Base-by-base conservation (phyloP, 2,329 filamentous ascomycete genomes). In the Teratosphaeria viscida region DNA sequence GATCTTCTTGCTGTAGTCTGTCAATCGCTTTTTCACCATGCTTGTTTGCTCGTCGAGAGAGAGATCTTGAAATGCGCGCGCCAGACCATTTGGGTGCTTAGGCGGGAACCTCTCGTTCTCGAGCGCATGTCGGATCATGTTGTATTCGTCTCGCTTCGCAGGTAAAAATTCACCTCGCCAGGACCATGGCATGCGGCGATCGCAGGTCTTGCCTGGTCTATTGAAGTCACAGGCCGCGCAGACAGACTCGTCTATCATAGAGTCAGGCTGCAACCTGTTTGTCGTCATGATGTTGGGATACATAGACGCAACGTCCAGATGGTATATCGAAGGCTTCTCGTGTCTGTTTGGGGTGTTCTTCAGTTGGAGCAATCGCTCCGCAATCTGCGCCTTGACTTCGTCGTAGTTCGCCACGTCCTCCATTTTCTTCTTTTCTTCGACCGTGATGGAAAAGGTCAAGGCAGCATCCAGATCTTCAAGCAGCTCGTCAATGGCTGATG, bases 221-320 rank as follows among this genome's bases (percentile, higher is more conserved):
- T 99, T 99, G 79, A 99, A 99, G 73, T 99, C 95, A 74, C 95
- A 99, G 11, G 94, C 92, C 2, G 94, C 94, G 69, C 95, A 99
- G 68, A 96, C 90, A 0, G 92, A 90, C 72, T 99, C 95, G 55
- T 92, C 81, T 58, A 99, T 95, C 91, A 99, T 95, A n/a, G 94
- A 97, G 74, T 99, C 94, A 0, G 94, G 94, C 67, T 99, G 94
- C 54, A 99, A 76, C 73, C 94, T 88, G 74, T 99, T 99, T 1
- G 94, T 99, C 1, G 95, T 99, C 95, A 99, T 99, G 73, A 99
- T 99, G 74, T 99, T 99, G 10, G 94, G 94, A 72, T 99, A 99
- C 94, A 99, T 99, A 61, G 94, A 96, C 19, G 94, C 94, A 60
- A 99, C 95, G 71, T 99, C 94, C 76, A 99, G 79, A 80, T 99